A percentile compares a stretch with the other conserved stretches of the same genome.
Evolutionary conservation across 2,329 filamentous ascomycete genomes (phyloP).

Genomic region (Thelonectria blattea): DNA sequence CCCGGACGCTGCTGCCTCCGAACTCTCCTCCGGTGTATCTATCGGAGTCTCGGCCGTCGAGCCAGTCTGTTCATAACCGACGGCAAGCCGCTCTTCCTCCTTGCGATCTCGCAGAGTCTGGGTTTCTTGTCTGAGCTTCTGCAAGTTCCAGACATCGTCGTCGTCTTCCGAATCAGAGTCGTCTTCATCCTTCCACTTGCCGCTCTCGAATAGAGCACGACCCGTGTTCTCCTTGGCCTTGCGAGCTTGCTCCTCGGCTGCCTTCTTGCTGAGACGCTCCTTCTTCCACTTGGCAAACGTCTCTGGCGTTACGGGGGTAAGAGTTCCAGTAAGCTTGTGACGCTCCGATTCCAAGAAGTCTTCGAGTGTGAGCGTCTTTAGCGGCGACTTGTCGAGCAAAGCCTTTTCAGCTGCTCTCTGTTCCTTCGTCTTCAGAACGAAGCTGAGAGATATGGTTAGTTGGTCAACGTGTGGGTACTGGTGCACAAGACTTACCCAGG

Average conservation of each 20-base stretch:
- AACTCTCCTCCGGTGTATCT: constrained; percentile 26
- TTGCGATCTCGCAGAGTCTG: constrained; percentile 75
- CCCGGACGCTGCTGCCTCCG: constrained; percentile 31
- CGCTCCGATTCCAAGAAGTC: constrained; percentile 97
- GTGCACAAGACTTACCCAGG: constrained; percentile 73
- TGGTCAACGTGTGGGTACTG: background rate
- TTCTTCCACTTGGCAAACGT: constrained; percentile 97
- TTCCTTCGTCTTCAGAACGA: constrained; percentile 97
- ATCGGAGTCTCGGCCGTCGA: constrained; percentile 25
- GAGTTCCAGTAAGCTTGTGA: constrained; percentile 88
- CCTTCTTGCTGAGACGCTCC: constrained; percentile 92
- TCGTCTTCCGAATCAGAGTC: constrained; percentile 68
- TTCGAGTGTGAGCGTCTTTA: constrained; percentile 93
- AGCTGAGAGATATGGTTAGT: constrained; percentile 60
- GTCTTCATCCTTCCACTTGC: constrained; percentile 80
- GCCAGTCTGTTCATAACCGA: constrained; percentile 37
- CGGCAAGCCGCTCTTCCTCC: constrained; percentile 72
- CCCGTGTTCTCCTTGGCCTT: constrained; percentile 95
- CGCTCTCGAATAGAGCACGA: constrained; percentile 93
- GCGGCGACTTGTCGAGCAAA: constrained; percentile 90
- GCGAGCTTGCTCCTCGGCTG: constrained; percentile 87
- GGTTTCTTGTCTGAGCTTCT: constrained; percentile 83
- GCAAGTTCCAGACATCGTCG: constrained; percentile 78
- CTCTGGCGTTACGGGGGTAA: constrained; percentile 94
- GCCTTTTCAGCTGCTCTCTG: constrained; percentile 96